Evolutionary conservation across 768 basidiomycete species (phyloP).

Genomic region (Agrocybe chaxingu): DNA sequence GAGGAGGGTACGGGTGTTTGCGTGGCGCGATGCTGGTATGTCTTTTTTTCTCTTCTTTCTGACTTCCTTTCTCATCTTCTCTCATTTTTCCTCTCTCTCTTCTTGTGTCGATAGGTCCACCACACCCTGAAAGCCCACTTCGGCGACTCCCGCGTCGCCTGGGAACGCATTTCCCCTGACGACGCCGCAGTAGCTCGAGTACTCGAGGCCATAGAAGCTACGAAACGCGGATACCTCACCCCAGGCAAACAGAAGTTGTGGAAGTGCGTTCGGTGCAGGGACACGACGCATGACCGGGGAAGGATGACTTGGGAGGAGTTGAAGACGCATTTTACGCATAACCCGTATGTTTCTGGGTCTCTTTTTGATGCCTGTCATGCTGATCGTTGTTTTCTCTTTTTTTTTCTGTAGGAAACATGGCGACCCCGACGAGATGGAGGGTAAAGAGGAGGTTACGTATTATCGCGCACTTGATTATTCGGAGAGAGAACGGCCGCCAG

Average conservation of each 20-base stretch:
- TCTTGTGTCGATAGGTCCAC: constrained; percentile 21
- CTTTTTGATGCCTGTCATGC: background rate
- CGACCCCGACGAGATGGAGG: constrained; percentile 1
- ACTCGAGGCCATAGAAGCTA: constrained; percentile 17
- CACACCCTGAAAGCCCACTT: constrained; percentile 29
- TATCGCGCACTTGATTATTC: background rate
- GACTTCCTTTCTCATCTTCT: background rate
- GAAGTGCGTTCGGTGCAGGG: constrained; percentile 26
- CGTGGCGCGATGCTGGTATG: constrained; percentile 33
- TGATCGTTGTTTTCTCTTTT: background rate
- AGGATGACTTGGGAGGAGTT: constrained; percentile 17
- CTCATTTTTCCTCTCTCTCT: background rate
- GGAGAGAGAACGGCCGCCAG: background rate
- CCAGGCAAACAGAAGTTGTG: constrained; percentile 15
- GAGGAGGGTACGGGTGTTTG: constrained; percentile 22
- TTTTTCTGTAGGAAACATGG: constrained; percentile 9
- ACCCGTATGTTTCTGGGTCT: constrained; percentile 3
- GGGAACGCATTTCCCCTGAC: constrained; percentile 23
- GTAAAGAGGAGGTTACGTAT: background rate
- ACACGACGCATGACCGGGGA: constrained; percentile 18
- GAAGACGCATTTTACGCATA: constrained; percentile 11
- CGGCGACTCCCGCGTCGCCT: constrained; percentile 22
- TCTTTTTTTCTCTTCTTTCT: background rate
- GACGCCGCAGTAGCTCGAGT: constrained; percentile 19
- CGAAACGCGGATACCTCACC: constrained; percentile 6